Percentiles rank a stretch among this genome's conserved stretches.
Evolutionary conservation across 2,329 filamentous ascomycete genomes (phyloP).

Genomic region (Hypoxylon sp.): DNA sequence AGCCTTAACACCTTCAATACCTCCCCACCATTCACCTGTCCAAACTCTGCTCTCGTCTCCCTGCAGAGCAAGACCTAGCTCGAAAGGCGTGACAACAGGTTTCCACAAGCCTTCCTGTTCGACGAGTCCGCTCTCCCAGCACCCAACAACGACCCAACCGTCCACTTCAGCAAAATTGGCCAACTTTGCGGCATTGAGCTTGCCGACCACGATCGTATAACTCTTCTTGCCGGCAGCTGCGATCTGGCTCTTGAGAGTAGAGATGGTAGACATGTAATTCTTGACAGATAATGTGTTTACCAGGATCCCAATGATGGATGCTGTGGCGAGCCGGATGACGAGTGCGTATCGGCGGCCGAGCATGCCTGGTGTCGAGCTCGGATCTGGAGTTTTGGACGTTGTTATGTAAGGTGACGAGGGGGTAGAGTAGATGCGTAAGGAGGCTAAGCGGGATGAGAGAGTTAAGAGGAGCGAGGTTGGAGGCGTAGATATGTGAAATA

Average conservation of each 20-base stretch:
- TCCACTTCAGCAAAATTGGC: conserved; percentile 97
- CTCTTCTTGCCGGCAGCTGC: conserved; percentile 88
- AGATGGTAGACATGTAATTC: conserved; percentile 88
- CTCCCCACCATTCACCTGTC: conserved; percentile 90
- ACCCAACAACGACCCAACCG: conserved; percentile 97
- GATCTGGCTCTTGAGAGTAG: conserved; percentile 80
- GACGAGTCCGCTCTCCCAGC: conserved; percentile 95
- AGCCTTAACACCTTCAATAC: conserved; percentile 79
- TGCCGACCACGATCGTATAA: conserved; percentile 96
- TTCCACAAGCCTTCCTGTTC: conserved; percentile 91
- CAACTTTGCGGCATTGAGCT: conserved; percentile 94
- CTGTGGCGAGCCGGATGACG: conserved; percentile 83
- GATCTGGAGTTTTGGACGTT: conserved; percentile 60
- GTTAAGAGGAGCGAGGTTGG: conserved; percentile 88
- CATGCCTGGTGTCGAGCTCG: conserved; percentile 63
- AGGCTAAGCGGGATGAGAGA: conserved; percentile 83
- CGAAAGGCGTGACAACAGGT: conserved; percentile 95
- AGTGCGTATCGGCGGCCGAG: conserved; percentile 91
- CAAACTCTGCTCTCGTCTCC: conserved; percentile 83
- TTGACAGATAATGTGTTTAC: conserved; percentile 95
- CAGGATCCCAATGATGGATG: conserved; percentile 90
- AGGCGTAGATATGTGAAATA: conserved; percentile 89
- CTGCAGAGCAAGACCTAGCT: conserved; percentile 83
- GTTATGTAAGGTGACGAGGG: conserved; percentile 61
- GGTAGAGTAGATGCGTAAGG: conserved; percentile 83